A percentile compares a stretch with the other conserved stretches of the same genome.
phyloP scores from a whole-genome alignment of 2,329 filamentous ascomycete species.

The Ascochyta koolunga region DNA sequence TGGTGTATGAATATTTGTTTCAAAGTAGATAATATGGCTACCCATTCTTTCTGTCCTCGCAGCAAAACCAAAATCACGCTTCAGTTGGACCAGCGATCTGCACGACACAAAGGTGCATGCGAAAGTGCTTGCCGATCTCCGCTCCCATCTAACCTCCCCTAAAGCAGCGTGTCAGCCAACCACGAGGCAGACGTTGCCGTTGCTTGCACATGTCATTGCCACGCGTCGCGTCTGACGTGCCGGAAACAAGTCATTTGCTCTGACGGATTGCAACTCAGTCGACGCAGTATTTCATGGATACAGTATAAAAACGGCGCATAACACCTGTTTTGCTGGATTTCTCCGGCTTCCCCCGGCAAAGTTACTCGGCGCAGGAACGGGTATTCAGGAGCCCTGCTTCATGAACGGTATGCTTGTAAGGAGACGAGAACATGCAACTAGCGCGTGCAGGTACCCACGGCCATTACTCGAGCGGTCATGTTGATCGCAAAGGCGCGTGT shows the following conservation, averaged over 20 bases:
- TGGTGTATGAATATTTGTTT: slow-evolving; percentile 20
- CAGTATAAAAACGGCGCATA: background rate
- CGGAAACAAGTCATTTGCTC: slow-evolving; percentile 8
- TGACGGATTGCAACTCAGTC: slow-evolving; percentile 1
- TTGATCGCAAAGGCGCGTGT: background rate
- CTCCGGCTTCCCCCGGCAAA: background rate
- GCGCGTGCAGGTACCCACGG: background rate
- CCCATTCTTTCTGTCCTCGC: background rate
- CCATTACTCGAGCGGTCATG: slow-evolving; percentile 2
- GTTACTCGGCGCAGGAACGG: background rate
- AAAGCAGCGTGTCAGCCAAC: slow-evolving; percentile 1
- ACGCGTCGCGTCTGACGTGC: slow-evolving; percentile 23
- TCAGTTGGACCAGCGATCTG: slow-evolving; percentile 4
- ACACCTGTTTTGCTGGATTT: background rate
- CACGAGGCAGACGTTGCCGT: slow-evolving; percentile 6
- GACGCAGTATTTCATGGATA: slow-evolving; percentile 9
- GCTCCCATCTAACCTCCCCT: background rate
- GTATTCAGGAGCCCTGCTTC: background rate
- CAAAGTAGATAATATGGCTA: slow-evolving; percentile 30
- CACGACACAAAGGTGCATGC: background rate
- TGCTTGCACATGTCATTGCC: slow-evolving; percentile 21
- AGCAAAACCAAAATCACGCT: background rate
- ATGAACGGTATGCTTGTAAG: background rate
- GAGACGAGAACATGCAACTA: slow-evolving; percentile 2
- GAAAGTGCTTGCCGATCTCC: slow-evolving; percentile 4